Conservation (phyloP, 345 rosid genomes). For the Populus tremula region DNA sequence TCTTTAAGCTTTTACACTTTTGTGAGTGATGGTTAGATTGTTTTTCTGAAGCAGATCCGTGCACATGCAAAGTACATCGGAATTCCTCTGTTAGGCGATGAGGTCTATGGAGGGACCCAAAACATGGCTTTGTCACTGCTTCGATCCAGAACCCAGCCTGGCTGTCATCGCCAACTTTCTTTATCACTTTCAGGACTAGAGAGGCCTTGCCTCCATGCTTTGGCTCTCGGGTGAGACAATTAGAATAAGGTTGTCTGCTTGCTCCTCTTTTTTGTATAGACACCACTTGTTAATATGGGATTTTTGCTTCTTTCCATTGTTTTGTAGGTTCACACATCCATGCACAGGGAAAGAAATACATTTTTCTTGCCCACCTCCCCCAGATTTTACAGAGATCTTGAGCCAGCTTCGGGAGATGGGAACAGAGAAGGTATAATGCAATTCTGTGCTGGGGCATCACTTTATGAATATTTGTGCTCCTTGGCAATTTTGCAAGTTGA, state of each 20-base stretch:
- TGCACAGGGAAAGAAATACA: constrained; percentile 47
- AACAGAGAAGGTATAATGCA: constrained; percentile 43
- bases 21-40: not conserved
- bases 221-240: constrained; percentile 67
- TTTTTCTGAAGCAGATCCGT: constrained; percentile 57
- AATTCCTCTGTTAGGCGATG: constrained; percentile 79
- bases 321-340: constrained; percentile 75
- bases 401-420: constrained; percentile 58
- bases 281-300: not conserved
- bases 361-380: constrained; percentile 73
- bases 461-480: not conserved
- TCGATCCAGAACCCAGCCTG: constrained; percentile 46
- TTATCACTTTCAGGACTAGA: constrained; percentile 57
- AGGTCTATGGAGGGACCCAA: constrained; percentile 80
- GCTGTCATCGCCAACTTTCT: constrained; percentile 39
- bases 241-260: constrained; percentile 17
- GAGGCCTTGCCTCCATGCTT: constrained; percentile 91
- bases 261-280: not conserved
- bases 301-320: constrained; percentile 2
- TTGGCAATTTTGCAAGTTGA: not conserved
- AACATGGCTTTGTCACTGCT: constrained; percentile 76
- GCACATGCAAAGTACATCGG: constrained; percentile 90
- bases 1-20: not conserved
- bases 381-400: constrained; percentile 62
- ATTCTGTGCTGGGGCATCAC: not conserved